A percentile compares a stretch with the other conserved stretches of the same genome.
Evolutionary conservation across 306 rosid species (phyloP).

Genomic region (Comarum palustre): DNA sequence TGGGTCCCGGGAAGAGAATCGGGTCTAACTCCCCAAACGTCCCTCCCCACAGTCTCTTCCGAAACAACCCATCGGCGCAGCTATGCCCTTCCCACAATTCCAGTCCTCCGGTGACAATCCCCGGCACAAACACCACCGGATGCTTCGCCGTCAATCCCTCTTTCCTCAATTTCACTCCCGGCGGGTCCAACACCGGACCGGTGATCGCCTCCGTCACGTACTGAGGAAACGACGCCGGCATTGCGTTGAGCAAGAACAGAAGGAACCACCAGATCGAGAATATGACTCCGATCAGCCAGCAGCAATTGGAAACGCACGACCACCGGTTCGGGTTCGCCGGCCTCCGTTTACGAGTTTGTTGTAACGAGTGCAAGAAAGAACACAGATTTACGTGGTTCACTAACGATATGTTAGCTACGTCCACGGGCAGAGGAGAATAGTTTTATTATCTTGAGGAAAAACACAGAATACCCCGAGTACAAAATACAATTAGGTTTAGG

Average conservation of each 20-base stretch:
- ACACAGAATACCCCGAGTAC: too few species aligned
- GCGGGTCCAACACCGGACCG: constrained; percentile 75
- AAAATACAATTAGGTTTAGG: too few species aligned
- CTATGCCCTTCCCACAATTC: constrained; percentile 81
- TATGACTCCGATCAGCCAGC: constrained; percentile 65
- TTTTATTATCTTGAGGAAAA: too few species aligned
- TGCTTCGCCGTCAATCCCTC: constrained; percentile 66
- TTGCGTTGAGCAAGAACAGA: constrained; percentile 60
- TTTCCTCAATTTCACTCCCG: constrained; percentile 69
- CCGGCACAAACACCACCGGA: constrained; percentile 83
- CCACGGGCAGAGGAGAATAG: too few species aligned
- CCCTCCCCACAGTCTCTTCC: constrained; percentile 84
- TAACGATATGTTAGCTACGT: too few species aligned
- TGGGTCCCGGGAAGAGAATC: background rate
- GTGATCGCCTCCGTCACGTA: constrained; percentile 71
- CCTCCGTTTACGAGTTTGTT: background rate
- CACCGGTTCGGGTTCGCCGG: constrained; percentile 17
- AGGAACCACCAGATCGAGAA: constrained; percentile 75
- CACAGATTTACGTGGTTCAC: too few species aligned
- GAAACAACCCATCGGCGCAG: constrained; percentile 72
- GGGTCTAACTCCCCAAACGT: constrained; percentile 56
- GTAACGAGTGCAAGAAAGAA: too few species aligned
- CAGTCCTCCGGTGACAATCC: constrained; percentile 76
- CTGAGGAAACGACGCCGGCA: constrained; percentile 86
- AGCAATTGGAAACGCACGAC: constrained; percentile 64